Base-by-base conservation (phyloP, 1,284 basidiomycete species). In the Rhodotorula sp. region DNA sequence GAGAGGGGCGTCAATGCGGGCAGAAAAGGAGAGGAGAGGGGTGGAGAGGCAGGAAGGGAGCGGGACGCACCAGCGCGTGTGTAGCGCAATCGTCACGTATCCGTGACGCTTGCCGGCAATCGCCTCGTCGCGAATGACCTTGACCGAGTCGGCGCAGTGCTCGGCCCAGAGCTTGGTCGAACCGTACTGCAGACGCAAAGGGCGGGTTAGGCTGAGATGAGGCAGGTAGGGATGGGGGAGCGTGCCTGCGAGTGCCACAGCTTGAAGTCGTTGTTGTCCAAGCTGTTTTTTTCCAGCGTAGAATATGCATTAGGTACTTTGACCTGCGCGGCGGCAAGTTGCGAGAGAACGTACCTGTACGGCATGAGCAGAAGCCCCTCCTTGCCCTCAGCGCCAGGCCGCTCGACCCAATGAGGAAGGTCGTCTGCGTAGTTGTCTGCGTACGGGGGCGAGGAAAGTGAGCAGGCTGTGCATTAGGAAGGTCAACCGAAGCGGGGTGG, bases 121-220 rank as follows among this genome's bases (percentile, higher is more conserved):
- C 5, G 60, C 60, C 36, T 61, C 60, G 48, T 61, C 80, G n/a
- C 77, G 70, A 29, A 80, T 69, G 6, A 76, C 77, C 37, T 70
- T 75, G 70, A 81, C 80, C 21, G 78, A 67, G 69, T 81, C 73
- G 64, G 78, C 78, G 50, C 66, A 67, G 62, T 78, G 79, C 65
- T 80, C 73, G 22, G 75, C 71, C 58, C 80, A 80, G 13, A 79
- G 78, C 53, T 80, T 78, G 65, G 78, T 76, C 15, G 76, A 77
- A 19, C 76, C 79, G 32, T 76, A 57, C 67, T 80, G 78, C 9
- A 73, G 72, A 62, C 70, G 71, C 76, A 75, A 80, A 36, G 78
- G 71, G 36, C n/a, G 22, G 55, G 34, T n/a, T 9, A 53, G 48
- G 50, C 5, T 22, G 22, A 37, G 25, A 17, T 29, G n/a, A 13